Base-by-base conservation (phyloP, 345 rosid species). In the Adansonia digitata region DNA sequence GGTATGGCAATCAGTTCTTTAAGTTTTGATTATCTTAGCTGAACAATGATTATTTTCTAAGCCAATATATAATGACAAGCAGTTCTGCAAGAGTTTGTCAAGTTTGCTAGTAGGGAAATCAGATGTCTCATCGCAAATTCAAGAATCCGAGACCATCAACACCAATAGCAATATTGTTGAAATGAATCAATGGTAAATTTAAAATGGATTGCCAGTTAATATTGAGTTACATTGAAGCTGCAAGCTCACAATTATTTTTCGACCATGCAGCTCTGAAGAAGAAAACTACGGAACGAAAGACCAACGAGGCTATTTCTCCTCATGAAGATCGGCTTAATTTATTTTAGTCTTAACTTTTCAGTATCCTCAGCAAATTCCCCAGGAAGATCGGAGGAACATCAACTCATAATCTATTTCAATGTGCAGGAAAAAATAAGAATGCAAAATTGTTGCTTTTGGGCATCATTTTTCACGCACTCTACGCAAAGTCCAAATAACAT, bases 81-180 rank as follows among this genome's bases (percentile, higher is more conserved):
- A 91, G 97, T 92, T 92, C 77, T 92, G 96, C 87, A 86, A 81
- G 80, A 90, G 93, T 65, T 84, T 94, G 71, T 88, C 93, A 20
- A 84, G 86, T 77, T 80, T 89, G 64, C 85, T 90, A 78, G 83
- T 78, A 2, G 87, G 82, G 52, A 83, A 82, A 75, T 80, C 93
- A 42, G 79, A 67, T 7, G 71, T 17, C 22, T 63, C 82, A 31
- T 57, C 75, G 46, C 80, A 74, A 77, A 56, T n/a, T 20, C 79
- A 72, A 45, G 79, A 55, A 29, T 70, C 80, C 9, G 34, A 81
- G 53, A 79, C 71, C 52, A 56, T 31, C 55, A 18, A 65, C 64
- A 75, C 10, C 63, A 17, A 65, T 29, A 62, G 74, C 76, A 42
- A 52, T 45, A 77, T 70, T 18, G 29, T 71, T 14, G 75, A 74